Evolutionary conservation across 2,329 filamentous ascomycete species (phyloP), one percentile per base, ranked within the genome.

Genomic region (Blastomyces percursus): DNA sequence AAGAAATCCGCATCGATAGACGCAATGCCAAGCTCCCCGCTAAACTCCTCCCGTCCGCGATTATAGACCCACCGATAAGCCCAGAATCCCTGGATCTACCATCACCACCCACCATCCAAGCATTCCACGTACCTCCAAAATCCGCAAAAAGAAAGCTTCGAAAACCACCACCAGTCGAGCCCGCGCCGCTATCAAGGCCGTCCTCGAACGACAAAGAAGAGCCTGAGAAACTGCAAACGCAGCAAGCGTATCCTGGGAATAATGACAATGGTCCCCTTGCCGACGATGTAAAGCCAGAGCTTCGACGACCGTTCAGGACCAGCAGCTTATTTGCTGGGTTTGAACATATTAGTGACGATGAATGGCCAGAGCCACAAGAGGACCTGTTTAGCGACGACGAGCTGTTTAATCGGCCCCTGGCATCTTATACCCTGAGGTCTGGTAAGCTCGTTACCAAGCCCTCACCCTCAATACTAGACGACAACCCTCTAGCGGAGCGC

Each of bases 271-370:
- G 88, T 0, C 88, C 89, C 1, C 76, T 91, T 50, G 85, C 86
- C 1, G 77, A 74, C 27, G 63, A 66, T 44, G 61, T 61, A 16
- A 82, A 80, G 61, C 80, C 81, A 1, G 82, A 85, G 1, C 80
- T 88, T 71, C 83, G 86, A 64, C 83, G 87, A 19, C 88, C 89
- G 0, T 86, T 89, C 70, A 82, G 90, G 62, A 86, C 90, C 58
- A 93, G 89, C 74, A 94, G 89, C 71, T 78, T 95, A n/a, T 94
- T 94, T 74, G 89, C 90, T 40, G 90, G 90, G 0, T 94, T 95
- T 67, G 89, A 93, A 56, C 84, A 84, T 14, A 81, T 80, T 54
- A 90, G 85, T 69, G 80, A 81, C 63, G 56, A 59, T 19, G 75
- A 76, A 65, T 63, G 62, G 9, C 66, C 68, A 9, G 65, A 62